phyloP scores from a whole-genome alignment of 768 basidiomycete genomes.

The Pisolithus orientalis region DNA sequence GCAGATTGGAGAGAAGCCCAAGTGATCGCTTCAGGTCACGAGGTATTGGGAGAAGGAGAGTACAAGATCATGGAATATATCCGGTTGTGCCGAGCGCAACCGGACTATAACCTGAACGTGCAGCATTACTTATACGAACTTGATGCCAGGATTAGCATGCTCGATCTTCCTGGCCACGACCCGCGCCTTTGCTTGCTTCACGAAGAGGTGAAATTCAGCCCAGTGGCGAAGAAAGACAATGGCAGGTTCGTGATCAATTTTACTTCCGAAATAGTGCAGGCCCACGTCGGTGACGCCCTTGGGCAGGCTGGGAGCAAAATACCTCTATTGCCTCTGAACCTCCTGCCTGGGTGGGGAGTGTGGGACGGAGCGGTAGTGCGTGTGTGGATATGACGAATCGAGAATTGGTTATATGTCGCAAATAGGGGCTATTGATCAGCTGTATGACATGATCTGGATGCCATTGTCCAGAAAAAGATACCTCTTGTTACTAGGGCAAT shows the following conservation, averaged over 20 bases:
- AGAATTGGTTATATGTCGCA: too few relatives aligned
- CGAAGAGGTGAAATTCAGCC: slow-evolving; percentile 98
- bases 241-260: slow-evolving; percentile 35
- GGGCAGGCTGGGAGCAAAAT: slow-evolving; percentile 62
- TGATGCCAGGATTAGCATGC: slow-evolving; percentile 97
- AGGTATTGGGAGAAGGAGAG: slow-evolving; percentile 98
- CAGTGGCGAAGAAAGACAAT: slow-evolving; percentile 64
- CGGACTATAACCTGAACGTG: slow-evolving; percentile 92
- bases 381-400: too few relatives aligned
- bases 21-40: slow-evolving; percentile 93
- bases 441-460: too few relatives aligned
- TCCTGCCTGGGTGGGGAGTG: too few relatives aligned
- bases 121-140: slow-evolving; percentile 98
- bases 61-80: slow-evolving; percentile 99
- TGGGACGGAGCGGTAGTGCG: too few relatives aligned
- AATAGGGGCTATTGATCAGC: too few relatives aligned
- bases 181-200: slow-evolving; percentile 96
- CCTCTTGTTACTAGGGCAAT: too few relatives aligned
- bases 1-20: slow-evolving; percentile 89
- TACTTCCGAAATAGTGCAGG: background rate
- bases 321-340: too few relatives aligned
- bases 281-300: slow-evolving; percentile 3
- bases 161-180: slow-evolving; percentile 93
- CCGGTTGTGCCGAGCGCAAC: slow-evolving; percentile 88
- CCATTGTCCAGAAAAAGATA: too few relatives aligned